Evolutionary conservation across 2,329 filamentous ascomycete species (phyloP).

Genomic region (Pseudogymnoascus sp.): DNA sequence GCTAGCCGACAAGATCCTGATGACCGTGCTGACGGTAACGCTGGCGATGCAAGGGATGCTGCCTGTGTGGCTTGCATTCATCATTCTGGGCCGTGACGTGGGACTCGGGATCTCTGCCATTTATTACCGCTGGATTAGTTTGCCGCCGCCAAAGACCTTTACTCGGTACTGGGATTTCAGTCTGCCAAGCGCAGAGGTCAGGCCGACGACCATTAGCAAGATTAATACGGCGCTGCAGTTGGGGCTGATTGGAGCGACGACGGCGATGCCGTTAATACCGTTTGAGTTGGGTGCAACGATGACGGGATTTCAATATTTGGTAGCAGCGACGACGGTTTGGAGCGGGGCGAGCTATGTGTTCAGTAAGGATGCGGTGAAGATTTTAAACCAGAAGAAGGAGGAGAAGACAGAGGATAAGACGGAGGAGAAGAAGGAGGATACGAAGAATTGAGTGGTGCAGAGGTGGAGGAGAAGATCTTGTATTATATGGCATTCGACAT

Average conservation of each 20-base stretch:
- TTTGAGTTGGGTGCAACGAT: slow-evolving; percentile 48
- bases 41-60: slow-evolving; percentile 75
- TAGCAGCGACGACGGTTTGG: slow-evolving; percentile 86
- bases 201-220: slow-evolving; percentile 76
- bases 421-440: neutral
- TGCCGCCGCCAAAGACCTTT: slow-evolving; percentile 90
- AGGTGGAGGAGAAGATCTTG: neutral
- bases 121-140: slow-evolving; percentile 91
- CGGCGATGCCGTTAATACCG: slow-evolving; percentile 69
- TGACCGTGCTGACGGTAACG: slow-evolving; percentile 86
- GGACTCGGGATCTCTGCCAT: slow-evolving; percentile 78
- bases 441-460: neutral
- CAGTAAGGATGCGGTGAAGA: slow-evolving; percentile 85
- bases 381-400: slow-evolving; percentile 44
- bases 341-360: slow-evolving; percentile 89
- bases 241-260: slow-evolving; percentile 74
- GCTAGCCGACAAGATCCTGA: slow-evolving; percentile 92
- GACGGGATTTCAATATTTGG: slow-evolving; percentile 64
- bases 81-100: slow-evolving; percentile 84
- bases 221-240: slow-evolving; percentile 92
- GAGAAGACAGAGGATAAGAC: slow-evolving; percentile 9
- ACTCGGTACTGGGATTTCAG: slow-evolving; percentile 95
- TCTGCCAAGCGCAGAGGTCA: slow-evolving; percentile 77
- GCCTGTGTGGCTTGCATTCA: slow-evolving; percentile 78
- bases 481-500: slow-evolving; percentile 7